These are phyloP conservation scores for Blastomyces gilchristii DNA, from an alignment of 2,329 filamentous ascomycete genomes.

Conservation along the genomic window DNA sequence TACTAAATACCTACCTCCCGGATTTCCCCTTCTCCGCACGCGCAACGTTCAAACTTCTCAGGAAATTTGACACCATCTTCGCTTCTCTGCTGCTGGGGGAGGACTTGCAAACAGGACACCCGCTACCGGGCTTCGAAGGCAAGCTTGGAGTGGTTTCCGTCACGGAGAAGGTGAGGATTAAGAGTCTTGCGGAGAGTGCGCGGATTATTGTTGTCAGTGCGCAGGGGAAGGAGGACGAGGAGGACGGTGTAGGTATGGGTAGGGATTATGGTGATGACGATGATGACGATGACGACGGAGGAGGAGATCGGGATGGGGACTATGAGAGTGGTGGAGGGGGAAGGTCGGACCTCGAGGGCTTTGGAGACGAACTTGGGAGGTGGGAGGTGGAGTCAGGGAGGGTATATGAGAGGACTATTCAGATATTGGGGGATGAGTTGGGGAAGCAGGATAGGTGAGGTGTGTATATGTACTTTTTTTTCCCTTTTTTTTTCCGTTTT, in stretches of 20 bases:
- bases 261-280: constrained; percentile 29
- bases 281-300: constrained; percentile 23
- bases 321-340: constrained; percentile 23
- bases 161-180: constrained; percentile 80
- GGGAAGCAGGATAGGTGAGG: constrained; percentile 26
- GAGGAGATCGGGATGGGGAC: constrained; percentile 24
- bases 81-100: constrained; percentile 59
- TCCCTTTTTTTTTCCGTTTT: too few species aligned
- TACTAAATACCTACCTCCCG: constrained; percentile 60
- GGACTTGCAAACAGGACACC: constrained; percentile 54
- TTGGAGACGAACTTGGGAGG: constrained; percentile 25
- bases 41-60: constrained; percentile 59
- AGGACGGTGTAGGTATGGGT: constrained; percentile 19
- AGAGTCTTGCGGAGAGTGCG: constrained; percentile 68
- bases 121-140: constrained; percentile 60
- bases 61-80: constrained; percentile 77
- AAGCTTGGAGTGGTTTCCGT: constrained; percentile 50
- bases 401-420: constrained; percentile 71
- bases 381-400: constrained; percentile 60
- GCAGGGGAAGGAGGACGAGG: constrained; percentile 40
- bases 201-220: constrained; percentile 60
- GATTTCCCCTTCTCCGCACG: constrained; percentile 59
- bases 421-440: constrained; percentile 59
- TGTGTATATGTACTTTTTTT: neutral
- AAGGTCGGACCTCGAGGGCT: constrained; percentile 28